Evolutionary conservation across 148 eudicot species (phyloP).

Genomic region (Oxyria digyna): DNA sequence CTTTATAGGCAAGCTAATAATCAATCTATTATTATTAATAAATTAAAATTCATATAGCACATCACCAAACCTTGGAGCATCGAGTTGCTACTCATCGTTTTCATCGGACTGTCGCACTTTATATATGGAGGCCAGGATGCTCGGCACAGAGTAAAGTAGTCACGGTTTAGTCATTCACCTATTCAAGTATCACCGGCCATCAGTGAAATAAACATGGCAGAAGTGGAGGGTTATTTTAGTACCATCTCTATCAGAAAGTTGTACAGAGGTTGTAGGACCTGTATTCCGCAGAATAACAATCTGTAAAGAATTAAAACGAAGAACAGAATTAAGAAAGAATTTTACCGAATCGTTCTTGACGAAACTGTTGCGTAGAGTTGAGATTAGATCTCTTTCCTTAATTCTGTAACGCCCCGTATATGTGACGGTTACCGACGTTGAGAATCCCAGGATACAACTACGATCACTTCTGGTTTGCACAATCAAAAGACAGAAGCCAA

Average conservation of each 20-base stretch:
- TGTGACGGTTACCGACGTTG: too few relatives aligned
- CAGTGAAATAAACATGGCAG: neutral
- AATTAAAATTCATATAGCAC: neutral
- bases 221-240: neutral
- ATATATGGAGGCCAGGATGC: neutral
- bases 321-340: too few relatives aligned
- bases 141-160: neutral
- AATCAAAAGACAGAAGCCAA: too few relatives aligned
- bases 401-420: too few relatives aligned
- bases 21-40: neutral
- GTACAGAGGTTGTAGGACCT: constrained; percentile 65
- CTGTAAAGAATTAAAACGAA: too few relatives aligned
- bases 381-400: too few relatives aligned
- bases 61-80: constrained; percentile 7
- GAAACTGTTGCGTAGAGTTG: too few relatives aligned
- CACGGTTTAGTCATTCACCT: neutral
- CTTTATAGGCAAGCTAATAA: neutral
- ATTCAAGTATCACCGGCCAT: neutral
- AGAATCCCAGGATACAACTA: too few relatives aligned
- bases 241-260: constrained; percentile 38
- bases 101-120: neutral
- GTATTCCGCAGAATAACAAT: too few relatives aligned
- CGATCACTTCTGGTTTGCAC: too few relatives aligned
- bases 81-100: neutral
- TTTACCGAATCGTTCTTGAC: too few relatives aligned